Conservation (phyloP, 2,329 filamentous ascomycete species). For the Alternaria consortialis region DNA sequence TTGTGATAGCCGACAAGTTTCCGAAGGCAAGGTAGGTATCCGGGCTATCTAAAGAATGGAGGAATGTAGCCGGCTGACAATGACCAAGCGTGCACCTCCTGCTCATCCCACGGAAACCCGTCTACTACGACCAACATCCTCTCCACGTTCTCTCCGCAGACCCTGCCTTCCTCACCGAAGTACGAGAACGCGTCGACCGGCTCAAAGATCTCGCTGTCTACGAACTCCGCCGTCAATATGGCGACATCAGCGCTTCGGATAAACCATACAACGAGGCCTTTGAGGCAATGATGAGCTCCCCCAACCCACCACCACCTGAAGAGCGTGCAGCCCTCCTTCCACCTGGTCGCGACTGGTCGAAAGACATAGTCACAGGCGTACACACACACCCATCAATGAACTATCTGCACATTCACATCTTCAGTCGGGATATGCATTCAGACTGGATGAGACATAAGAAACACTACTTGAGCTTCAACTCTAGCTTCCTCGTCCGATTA, state of each 20-base stretch:
- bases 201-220: constrained; percentile 73
- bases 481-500: constrained; percentile 81
- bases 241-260: constrained; percentile 70
- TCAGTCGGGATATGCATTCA: constrained; percentile 81
- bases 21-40: constrained; percentile 69
- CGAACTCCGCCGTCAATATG: constrained; percentile 77
- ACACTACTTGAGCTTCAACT: constrained; percentile 93
- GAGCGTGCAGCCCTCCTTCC: constrained; percentile 60
- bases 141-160: constrained; percentile 77
- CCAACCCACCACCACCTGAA: constrained; percentile 48
- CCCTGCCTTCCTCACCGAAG: constrained; percentile 69
- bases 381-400: constrained; percentile 92
- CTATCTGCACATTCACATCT: constrained; percentile 88
- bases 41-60: not conserved
- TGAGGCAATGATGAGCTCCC: constrained; percentile 58
- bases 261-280: constrained; percentile 67
- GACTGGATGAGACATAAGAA: constrained; percentile 77
- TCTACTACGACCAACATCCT: constrained; percentile 72
- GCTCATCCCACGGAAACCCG: constrained; percentile 77
- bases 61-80: not conserved
- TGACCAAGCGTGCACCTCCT: constrained; percentile 78
- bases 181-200: constrained; percentile 67
- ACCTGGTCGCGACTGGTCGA: constrained; percentile 77
- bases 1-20: constrained; percentile 82
- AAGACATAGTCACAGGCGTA: constrained; percentile 78